Base-by-base conservation (phyloP, 768 basidiomycete species). In the Lyophyllum atratum region DNA sequence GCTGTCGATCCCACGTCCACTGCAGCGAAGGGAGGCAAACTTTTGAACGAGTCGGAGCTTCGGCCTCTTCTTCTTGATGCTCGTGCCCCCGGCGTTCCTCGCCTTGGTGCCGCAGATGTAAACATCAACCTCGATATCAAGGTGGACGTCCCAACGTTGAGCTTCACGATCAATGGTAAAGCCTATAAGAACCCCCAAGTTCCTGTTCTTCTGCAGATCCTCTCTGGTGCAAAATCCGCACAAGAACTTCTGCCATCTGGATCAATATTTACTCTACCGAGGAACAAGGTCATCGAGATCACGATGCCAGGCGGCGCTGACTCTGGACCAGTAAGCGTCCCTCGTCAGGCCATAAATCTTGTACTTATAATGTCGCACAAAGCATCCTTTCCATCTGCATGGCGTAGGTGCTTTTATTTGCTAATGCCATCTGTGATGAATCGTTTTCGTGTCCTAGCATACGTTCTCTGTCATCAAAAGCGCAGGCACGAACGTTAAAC, bases 131-230 rank as follows among this genome's bases (percentile, higher is more conserved):
- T 63, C 10, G 49, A 57, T 24, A 51, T 59, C 21, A 14, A 24
- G 14, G 25, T 66, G 28, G 58, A 68, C 40, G 37, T 60, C 25
- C 12, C 44, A 7, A 43, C 49, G 7, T 10, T 52, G 4, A 31
- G 61, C 5, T 80, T 72, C 64, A 54, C 54, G 15, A 64, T 80
- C 31, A 76, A 76, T 48, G 68, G 68, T 5, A 62, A 31, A 29
- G 52, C 64, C 6, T 75, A 69, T 50, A 29, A 40, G 1, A 64
- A 72, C 3, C 78, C 78, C 0, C 64, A 69, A 2, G 71, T 77
- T 2, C 80, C 80, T 0, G 77, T 78, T 2, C 65, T 81, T 3
- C 69, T 80, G 24, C 79, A 81, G 52, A 77, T 80, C 14, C 54
- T 81, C 24, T 76, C 73, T 47, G 80, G 80, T 28, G 70, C 71